Evolutionary conservation across 768 basidiomycete genomes (phyloP), one percentile per base, ranked within the genome.

Genomic region (Sarcomyxa edulis): DNA sequence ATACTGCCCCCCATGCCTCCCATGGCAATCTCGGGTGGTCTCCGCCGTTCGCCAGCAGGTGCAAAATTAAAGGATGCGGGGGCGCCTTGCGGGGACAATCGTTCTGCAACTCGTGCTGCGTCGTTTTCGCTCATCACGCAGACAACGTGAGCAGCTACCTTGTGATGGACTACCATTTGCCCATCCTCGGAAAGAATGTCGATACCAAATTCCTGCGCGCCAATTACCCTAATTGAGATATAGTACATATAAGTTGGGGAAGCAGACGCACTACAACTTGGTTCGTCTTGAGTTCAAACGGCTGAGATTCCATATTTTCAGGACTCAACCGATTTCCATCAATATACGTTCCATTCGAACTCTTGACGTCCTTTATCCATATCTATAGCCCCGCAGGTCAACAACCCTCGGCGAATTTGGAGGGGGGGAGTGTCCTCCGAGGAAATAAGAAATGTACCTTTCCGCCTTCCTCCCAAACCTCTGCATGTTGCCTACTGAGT

Each of bases 141-240:
- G 37, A 89, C 75, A 23, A 93, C 92, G 21, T 90, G 87, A 4
- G 95, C 93, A 7, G 96, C 92, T 37, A 98, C 96, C 60, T 99
- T 98, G 67, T 97, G 94, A 62, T 99, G 96, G 34, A 98, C 83
- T 41, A 97, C 93, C 2, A 90, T 94, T 62, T 89, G 89, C 71
- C 93, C 96, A 69, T 99, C 96, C 54, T 99, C 96, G 46, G 90
- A 88, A 37, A 96, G 88, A 46, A 99, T 99, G 65, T 98, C 96
- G 53, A 98, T 99, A 41, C 96, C 96, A 58, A 96, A 98, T 82
- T 98, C 94, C 93, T 95, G 40, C 4, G 27, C 38, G 20, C 19
- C 22, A 22, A 18, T 19, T 26, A 35, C 22, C 35, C 44, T 39
- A 11, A 11, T 20, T 27, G 21, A 22, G 15, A 6, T 40, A 39